A percentile compares a stretch with the other conserved stretches of the same genome.
Evolutionary conservation across 768 basidiomycete species (phyloP).

Genomic region (Tephrocybe rancida): DNA sequence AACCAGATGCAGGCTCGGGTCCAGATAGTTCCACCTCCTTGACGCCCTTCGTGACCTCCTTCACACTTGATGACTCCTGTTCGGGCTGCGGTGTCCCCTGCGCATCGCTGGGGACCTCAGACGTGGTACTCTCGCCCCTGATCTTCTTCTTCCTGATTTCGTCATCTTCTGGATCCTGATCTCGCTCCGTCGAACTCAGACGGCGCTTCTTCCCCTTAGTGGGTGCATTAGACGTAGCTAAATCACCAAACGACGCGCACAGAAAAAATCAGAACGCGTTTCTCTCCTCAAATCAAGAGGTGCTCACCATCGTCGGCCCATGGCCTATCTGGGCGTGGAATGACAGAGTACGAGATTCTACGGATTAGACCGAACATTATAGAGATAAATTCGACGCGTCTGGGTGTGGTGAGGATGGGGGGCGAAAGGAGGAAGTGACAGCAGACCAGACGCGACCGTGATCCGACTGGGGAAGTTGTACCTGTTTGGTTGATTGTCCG

Average conservation of each 20-base stretch:
- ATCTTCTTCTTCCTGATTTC: conserved; percentile 43
- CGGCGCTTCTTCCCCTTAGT: conserved; percentile 69
- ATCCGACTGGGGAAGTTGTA: conserved; percentile 18
- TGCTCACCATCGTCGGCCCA: conserved; percentile 78
- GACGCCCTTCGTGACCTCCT: conserved; percentile 73
- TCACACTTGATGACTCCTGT: conserved; percentile 55
- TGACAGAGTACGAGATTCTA: conserved; percentile 69
- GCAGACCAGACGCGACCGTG: conserved; percentile 19
- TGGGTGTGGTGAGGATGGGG: conserved; percentile 8
- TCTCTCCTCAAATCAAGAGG: conserved; percentile 1
- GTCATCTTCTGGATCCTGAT: conserved; percentile 41
- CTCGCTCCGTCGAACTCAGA: conserved; percentile 50
- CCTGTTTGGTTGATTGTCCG: conserved; percentile 16
- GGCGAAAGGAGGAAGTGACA: conserved; percentile 9
- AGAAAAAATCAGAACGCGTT: conserved; percentile 27
- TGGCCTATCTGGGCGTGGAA: conserved; percentile 72
- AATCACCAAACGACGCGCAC: conserved; percentile 17
- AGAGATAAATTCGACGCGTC: not conserved
- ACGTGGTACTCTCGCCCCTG: conserved; percentile 42
- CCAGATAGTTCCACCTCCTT: conserved; percentile 67
- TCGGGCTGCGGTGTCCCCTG: conserved; percentile 35
- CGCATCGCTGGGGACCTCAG: conserved; percentile 25
- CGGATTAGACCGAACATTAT: conserved; percentile 72
- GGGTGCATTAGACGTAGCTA: conserved; percentile 78
- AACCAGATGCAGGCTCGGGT: conserved; percentile 14